Percentiles rank a stretch among this genome's conserved stretches.
phyloP scores from a whole-genome alignment of 2,329 filamentous ascomycete species.

The Parascedosporium putredinis region DNA sequence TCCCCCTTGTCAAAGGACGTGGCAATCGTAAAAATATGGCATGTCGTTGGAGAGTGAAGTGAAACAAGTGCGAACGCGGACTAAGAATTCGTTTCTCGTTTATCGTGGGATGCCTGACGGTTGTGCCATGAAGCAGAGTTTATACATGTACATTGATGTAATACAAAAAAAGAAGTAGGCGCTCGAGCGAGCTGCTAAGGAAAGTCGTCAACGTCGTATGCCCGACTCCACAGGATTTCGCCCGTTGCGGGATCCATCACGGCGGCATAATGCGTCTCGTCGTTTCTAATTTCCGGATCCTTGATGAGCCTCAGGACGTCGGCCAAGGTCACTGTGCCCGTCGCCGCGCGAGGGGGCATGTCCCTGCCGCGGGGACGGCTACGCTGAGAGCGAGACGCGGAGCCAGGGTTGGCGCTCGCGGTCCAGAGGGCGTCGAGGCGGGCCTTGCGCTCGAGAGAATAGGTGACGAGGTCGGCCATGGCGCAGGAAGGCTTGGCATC shows the following conservation, averaged over 20 bases:
- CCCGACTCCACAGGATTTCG: conserved; percentile 28
- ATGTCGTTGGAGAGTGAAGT: too few species aligned
- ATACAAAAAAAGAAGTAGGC: too few species aligned
- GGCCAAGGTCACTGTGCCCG: conserved; percentile 9
- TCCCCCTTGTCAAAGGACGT: too few species aligned
- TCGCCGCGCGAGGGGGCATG: not conserved
- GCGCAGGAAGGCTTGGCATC: conserved; percentile 9
- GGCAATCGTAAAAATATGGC: too few species aligned
- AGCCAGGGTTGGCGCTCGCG: not conserved
- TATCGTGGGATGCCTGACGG: too few species aligned
- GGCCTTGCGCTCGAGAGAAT: conserved; percentile 16
- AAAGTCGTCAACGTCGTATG: conserved; percentile 9
- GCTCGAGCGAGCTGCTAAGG: not conserved
- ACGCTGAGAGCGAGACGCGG: too few species aligned
- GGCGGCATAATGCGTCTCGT: conserved; percentile 22
- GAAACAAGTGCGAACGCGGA: too few species aligned
- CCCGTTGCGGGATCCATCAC: conserved; percentile 37
- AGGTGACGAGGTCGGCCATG: conserved; percentile 16
- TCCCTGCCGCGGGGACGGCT: not conserved
- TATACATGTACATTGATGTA: too few species aligned
- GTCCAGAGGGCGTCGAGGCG: conserved; percentile 15
- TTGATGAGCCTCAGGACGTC: conserved; percentile 18
- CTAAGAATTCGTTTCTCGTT: too few species aligned
- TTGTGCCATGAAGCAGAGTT: too few species aligned
- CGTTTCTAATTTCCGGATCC: conserved; percentile 17